Percentiles rank a stretch among this genome's conserved stretches.
Evolutionary conservation across 208 protist species (phyloP).

Genomic region (Leishmania martiniquensis): DNA sequence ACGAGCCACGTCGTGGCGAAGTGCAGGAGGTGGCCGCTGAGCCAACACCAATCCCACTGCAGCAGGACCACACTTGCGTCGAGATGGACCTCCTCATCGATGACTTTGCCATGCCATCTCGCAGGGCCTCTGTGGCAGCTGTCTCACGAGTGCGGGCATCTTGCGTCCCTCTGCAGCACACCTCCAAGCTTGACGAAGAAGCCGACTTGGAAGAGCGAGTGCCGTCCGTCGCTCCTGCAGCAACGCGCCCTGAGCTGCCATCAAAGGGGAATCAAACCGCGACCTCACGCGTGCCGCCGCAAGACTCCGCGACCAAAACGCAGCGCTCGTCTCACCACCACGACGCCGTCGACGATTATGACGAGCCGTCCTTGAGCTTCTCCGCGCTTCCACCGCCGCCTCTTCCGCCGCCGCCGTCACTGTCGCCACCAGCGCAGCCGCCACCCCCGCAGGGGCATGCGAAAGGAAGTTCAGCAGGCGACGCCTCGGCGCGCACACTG

Average conservation of each 20-base stretch:
- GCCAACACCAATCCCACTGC: background rate
- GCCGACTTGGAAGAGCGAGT: slow-evolving; percentile 9
- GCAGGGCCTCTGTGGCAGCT: background rate
- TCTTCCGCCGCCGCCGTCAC: background rate
- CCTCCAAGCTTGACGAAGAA: slow-evolving; percentile 8
- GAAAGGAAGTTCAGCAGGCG: background rate
- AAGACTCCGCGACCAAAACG: background rate
- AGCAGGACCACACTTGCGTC: slow-evolving; percentile 2
- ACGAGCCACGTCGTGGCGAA: slow-evolving; percentile 17
- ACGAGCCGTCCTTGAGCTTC: slow-evolving; percentile 50
- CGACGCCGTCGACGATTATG: slow-evolving; percentile 33
- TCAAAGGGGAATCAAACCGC: background rate
- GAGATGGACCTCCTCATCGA: slow-evolving; percentile 21
- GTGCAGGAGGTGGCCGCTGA: slow-evolving; percentile 17
- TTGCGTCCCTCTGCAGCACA: background rate
- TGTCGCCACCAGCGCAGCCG: background rate
- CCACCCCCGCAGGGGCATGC: background rate
- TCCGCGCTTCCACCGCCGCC: slow-evolving; percentile 5
- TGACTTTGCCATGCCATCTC: slow-evolving; percentile 26
- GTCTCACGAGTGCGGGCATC: background rate
- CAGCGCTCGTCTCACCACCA: background rate
- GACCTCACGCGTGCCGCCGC: background rate
- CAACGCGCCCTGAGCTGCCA: background rate
- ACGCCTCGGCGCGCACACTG: background rate
- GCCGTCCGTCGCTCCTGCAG: background rate